A percentile compares a stretch with the other conserved stretches of the same genome.
Evolutionary conservation across 148 eudicot genomes (phyloP).

Genomic region (Rhododendron kiyosumense): DNA sequence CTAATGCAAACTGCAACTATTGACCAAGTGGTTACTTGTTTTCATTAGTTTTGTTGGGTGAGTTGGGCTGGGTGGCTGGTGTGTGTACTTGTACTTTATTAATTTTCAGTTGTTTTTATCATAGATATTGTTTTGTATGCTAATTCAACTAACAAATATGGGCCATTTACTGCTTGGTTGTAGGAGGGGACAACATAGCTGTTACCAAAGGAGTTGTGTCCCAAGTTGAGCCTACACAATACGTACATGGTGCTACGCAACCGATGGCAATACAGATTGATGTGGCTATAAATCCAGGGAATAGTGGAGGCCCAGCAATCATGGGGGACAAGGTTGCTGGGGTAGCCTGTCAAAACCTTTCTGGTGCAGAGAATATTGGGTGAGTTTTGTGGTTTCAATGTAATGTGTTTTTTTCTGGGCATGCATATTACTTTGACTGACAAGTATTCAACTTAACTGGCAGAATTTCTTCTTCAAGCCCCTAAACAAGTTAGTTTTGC

Average conservation of each 20-base stretch:
- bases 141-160: background rate
- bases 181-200: conserved; percentile 95
- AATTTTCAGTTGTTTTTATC: background rate
- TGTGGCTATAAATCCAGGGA: conserved; percentile 98
- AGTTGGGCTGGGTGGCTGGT: background rate
- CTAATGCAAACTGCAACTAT: too few relatives aligned
- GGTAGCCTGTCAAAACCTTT: conserved; percentile 94
- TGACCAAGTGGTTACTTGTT: too few relatives aligned
- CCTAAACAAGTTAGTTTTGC: background rate
- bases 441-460: background rate
- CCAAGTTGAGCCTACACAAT: conserved; percentile 92
- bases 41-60: too few relatives aligned
- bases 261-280: conserved; percentile 94
- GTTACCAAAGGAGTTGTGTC: conserved; percentile 97
- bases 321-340: conserved; percentile 98
- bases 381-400: conserved; percentile 27
- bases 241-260: conserved; percentile 89
- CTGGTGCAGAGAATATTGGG: conserved; percentile 99
- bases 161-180: conserved; percentile 10
- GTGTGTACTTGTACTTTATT: background rate
- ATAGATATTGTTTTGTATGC: background rate
- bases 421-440: background rate
- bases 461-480: background rate
- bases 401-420: background rate
- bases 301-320: conserved; percentile 98